A percentile compares a stretch with the other conserved stretches of the same genome.
These are phyloP conservation scores for Candida frijolesensis DNA, from an alignment of 1,139 yeast genomes.

Conservation along the genomic window DNA sequence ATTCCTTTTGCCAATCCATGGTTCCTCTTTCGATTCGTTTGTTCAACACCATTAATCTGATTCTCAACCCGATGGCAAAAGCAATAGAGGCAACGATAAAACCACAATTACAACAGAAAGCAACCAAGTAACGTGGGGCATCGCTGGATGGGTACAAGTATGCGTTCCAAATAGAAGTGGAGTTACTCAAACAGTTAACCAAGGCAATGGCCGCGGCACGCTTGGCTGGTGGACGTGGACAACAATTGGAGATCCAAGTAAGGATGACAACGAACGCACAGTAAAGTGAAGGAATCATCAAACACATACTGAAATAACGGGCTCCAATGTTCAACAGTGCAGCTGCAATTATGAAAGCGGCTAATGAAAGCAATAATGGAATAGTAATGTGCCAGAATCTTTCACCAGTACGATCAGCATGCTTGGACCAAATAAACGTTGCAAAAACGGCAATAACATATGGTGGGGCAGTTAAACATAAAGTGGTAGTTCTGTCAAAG, in stretches of 20 bases:
- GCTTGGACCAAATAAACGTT: slow-evolving; percentile 57
- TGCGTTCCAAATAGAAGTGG: slow-evolving; percentile 57
- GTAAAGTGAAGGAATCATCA: slow-evolving; percentile 60
- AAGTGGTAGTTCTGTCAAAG: slow-evolving; percentile 49
- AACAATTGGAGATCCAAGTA: slow-evolving; percentile 58
- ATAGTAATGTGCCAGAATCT: slow-evolving; percentile 53
- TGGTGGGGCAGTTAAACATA: slow-evolving; percentile 63
- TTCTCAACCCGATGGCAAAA: slow-evolving; percentile 41
- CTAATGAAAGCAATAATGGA: slow-evolving; percentile 47
- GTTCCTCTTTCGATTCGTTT: slow-evolving; percentile 46
- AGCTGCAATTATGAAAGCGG: slow-evolving; percentile 56
- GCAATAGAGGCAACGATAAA: slow-evolving; percentile 44
- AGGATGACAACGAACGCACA: slow-evolving; percentile 57
- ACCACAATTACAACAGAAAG: slow-evolving; percentile 52
- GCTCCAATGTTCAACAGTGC: slow-evolving; percentile 59
- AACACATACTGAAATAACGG: slow-evolving; percentile 61
- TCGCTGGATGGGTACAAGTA: slow-evolving; percentile 45
- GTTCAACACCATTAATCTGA: slow-evolving; percentile 41
- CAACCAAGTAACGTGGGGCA: slow-evolving; percentile 48
- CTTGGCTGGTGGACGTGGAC: slow-evolving; percentile 55
- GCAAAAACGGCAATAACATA: slow-evolving; percentile 56
- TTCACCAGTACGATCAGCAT: slow-evolving; percentile 61
- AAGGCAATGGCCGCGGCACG: slow-evolving; percentile 55
- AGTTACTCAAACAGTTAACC: slow-evolving; percentile 54
- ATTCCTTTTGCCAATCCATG: slow-evolving; percentile 54